These are phyloP conservation scores for Trypanosomatidae sp. DNA, from an alignment of 208 protist genomes.

Conservation along the genomic window DNA sequence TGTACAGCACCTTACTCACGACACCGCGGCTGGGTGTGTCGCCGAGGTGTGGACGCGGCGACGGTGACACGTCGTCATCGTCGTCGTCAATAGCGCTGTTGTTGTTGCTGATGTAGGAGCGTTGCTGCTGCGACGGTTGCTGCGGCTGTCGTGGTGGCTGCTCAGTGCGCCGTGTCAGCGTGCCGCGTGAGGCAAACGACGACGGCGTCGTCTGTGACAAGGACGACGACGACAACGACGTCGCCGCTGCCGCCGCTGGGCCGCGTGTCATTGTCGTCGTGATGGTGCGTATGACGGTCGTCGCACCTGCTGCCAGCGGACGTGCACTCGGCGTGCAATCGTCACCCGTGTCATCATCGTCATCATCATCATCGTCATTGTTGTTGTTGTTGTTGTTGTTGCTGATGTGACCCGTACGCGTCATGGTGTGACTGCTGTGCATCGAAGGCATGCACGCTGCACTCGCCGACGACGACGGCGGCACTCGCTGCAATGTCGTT, in stretches of 20 bases:
- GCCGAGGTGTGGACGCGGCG: too few relatives aligned
- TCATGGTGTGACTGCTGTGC: too few relatives aligned
- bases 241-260: background rate
- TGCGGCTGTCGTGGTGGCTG: too few relatives aligned
- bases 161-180: too few relatives aligned
- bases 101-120: slow-evolving; percentile 1
- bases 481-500: too few relatives aligned
- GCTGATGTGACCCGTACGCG: background rate
- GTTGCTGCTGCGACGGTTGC: too few relatives aligned
- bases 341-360: background rate
- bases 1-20: too few relatives aligned
- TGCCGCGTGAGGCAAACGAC: slow-evolving; percentile 6
- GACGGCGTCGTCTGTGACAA: background rate
- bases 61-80: background rate
- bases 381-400: slow-evolving; percentile 3
- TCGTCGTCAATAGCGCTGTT: background rate
- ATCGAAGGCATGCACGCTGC: too few relatives aligned
- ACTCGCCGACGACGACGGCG: too few relatives aligned
- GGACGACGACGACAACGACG: background rate
- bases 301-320: background rate
- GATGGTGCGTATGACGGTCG: too few relatives aligned
- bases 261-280: background rate
- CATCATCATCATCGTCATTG: background rate
- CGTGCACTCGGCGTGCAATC: background rate
- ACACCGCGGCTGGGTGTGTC: too few relatives aligned